Percentiles rank a stretch among this genome's conserved stretches.
Evolutionary conservation across 805 yeast species (phyloP).

Genomic region (Metschnikowia chrysomelidarum): DNA sequence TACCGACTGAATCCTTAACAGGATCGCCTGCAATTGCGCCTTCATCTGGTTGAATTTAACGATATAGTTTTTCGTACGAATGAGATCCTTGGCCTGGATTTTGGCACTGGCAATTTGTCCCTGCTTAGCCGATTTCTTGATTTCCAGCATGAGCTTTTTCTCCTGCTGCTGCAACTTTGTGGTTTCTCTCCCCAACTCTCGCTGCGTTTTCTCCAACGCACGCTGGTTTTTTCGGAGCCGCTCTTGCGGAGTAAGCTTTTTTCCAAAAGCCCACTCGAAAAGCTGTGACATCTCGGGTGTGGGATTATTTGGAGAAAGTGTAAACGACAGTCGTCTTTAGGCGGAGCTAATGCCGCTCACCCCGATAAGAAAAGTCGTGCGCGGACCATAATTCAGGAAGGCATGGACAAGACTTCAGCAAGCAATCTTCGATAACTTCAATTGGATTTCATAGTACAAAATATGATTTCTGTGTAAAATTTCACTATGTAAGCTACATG

Average conservation of each 20-base stretch:
- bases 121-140: slow-evolving; percentile 85
- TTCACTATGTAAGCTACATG: background rate
- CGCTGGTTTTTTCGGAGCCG: slow-evolving; percentile 92
- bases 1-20: slow-evolving; percentile 87
- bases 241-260: slow-evolving; percentile 91
- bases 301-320: background rate
- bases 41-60: slow-evolving; percentile 90
- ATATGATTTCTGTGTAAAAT: too few relatives aligned
- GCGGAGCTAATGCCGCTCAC: slow-evolving; percentile 1
- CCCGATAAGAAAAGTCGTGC: slow-evolving; percentile 12
- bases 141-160: slow-evolving; percentile 79
- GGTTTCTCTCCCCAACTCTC: slow-evolving; percentile 89
- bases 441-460: too few relatives aligned
- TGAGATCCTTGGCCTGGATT: slow-evolving; percentile 93
- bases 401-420: too few relatives aligned
- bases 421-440: too few relatives aligned
- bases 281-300: slow-evolving; percentile 22
- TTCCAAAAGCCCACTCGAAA: slow-evolving; percentile 95
- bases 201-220: slow-evolving; percentile 88
- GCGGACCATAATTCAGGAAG: slow-evolving; percentile 8
- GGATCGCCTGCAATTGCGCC: slow-evolving; percentile 93
- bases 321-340: background rate
- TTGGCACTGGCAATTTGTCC: slow-evolving; percentile 89
- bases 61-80: slow-evolving; percentile 79
- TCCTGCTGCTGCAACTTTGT: slow-evolving; percentile 87